Evolutionary conservation across 179 eudicot species (phyloP).

Genomic region (Silene coronaria): DNA sequence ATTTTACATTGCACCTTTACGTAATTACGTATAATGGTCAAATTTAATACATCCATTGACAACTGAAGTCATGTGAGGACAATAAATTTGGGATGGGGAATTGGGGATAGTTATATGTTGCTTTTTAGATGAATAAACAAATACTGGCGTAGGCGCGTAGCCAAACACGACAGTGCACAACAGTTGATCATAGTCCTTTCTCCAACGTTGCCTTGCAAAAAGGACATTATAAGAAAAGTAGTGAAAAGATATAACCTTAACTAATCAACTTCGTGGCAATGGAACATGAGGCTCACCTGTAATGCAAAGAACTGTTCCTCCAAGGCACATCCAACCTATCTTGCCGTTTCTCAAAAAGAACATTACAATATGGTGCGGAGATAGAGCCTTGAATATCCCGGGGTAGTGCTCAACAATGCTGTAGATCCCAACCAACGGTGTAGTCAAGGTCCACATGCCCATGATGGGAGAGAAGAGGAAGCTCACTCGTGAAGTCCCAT

Average conservation of each 20-base stretch:
- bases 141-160: neutral
- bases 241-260: neutral
- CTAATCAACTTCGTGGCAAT: neutral
- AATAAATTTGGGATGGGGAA: neutral
- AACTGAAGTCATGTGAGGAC: neutral
- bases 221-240: neutral
- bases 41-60: no score
- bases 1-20: no score
- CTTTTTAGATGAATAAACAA: neutral
- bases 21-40: no score
- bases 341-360: slow-evolving; percentile 50
- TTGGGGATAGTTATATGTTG: neutral
- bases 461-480: slow-evolving; percentile 70
- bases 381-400: slow-evolving; percentile 56
- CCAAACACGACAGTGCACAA: neutral
- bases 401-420: slow-evolving; percentile 49
- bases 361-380: slow-evolving; percentile 47
- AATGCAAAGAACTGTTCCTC: slow-evolving; percentile 59
- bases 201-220: neutral
- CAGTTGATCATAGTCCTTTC: neutral
- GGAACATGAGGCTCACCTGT: slow-evolving; percentile 41
- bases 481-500: slow-evolving; percentile 64
- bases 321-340: slow-evolving; percentile 52
- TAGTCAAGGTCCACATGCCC: slow-evolving; percentile 55
- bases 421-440: slow-evolving; percentile 53